phyloP scores from a whole-genome alignment of 225 moss, liverwort and hornwort species.

The Takakia lepidozioides region DNA sequence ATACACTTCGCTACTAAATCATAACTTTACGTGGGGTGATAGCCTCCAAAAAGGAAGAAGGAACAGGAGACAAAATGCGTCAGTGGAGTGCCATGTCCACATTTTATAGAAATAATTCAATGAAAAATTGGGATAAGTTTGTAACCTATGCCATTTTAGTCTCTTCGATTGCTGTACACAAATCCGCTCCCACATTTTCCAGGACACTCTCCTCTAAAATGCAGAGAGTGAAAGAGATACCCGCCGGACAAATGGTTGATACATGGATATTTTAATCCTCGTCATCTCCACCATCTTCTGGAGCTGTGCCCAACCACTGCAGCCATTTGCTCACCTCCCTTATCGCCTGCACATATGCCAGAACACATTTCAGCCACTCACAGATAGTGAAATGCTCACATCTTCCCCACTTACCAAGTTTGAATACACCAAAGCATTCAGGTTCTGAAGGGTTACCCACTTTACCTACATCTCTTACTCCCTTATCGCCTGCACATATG shows the following conservation, averaged over 20 bases:
- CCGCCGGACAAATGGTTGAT: too few relatives aligned
- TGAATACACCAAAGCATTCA: too few relatives aligned
- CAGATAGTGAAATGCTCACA: too few relatives aligned
- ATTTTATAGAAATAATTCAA: slow-evolving; percentile 34
- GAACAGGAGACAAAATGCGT: slow-evolving; percentile 3
- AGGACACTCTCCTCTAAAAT: slow-evolving; percentile 78
- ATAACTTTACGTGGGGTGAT: too few relatives aligned
- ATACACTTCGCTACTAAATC: too few relatives aligned
- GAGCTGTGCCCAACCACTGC: slow-evolving; percentile 55
- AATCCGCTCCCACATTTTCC: slow-evolving; percentile 88
- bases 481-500: slow-evolving; percentile 64
- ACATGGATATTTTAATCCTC: too few relatives aligned
- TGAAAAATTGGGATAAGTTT: slow-evolving; percentile 47
- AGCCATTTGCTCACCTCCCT: slow-evolving; percentile 75
- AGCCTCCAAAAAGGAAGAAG: too few relatives aligned
- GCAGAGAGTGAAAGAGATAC: too few relatives aligned
- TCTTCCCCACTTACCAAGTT: too few relatives aligned
- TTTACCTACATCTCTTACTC: slow-evolving; percentile 62
- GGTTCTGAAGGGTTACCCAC: too few relatives aligned
- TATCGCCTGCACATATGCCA: slow-evolving; percentile 60
- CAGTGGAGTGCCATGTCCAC: slow-evolving; percentile 23
- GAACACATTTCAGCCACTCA: too few relatives aligned
- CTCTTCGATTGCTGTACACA: slow-evolving; percentile 99
- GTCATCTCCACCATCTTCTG: slow-evolving; percentile 74
- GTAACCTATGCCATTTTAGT: too few relatives aligned